A percentile compares a stretch with the other conserved stretches of the same genome.
Evolutionary conservation across 2,329 filamentous ascomycete genomes (phyloP).

Genomic region (Stachybotrys chartarum): DNA sequence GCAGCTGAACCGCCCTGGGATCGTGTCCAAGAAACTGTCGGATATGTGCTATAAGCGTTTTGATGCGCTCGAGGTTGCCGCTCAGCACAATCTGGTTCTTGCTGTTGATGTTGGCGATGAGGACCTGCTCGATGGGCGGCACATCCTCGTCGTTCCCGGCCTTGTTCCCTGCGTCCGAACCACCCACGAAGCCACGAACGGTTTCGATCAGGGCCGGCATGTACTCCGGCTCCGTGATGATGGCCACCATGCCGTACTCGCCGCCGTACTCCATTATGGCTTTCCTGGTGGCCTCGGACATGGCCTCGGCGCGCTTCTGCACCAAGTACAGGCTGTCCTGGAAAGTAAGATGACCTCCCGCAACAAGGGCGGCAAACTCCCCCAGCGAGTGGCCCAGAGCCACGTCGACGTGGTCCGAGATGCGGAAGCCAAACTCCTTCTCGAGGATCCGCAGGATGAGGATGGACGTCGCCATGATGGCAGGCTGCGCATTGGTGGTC

Average conservation of each 20-base stretch:
- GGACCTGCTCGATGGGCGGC: slow-evolving; percentile 76
- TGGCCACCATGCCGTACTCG: slow-evolving; percentile 89
- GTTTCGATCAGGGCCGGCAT: slow-evolving; percentile 62
- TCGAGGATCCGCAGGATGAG: slow-evolving; percentile 84
- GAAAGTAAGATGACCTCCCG: slow-evolving; percentile 73
- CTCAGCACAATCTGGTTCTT: slow-evolving; percentile 95
- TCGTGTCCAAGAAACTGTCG: slow-evolving; percentile 88
- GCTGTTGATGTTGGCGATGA: slow-evolving; percentile 90
- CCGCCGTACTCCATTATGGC: slow-evolving; percentile 63
- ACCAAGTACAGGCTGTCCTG: slow-evolving; percentile 72
- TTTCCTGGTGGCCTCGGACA: slow-evolving; percentile 67
- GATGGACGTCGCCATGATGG: slow-evolving; percentile 92
- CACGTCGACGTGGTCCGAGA: slow-evolving; percentile 65
- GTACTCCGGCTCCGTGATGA: slow-evolving; percentile 80
- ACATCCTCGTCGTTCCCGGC: slow-evolving; percentile 60
- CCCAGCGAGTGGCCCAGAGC: slow-evolving; percentile 86
- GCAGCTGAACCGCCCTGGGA: slow-evolving; percentile 77
- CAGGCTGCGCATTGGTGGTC: slow-evolving; percentile 85
- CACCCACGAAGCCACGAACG: slow-evolving; percentile 72
- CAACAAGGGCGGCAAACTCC: slow-evolving; percentile 86
- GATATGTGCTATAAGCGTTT: slow-evolving; percentile 73
- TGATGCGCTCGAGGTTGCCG: slow-evolving; percentile 77
- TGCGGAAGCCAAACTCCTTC: slow-evolving; percentile 72
- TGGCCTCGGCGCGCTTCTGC: slow-evolving; percentile 69
- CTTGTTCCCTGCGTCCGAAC: slow-evolving; percentile 57